Percentiles rank a stretch among this genome's conserved stretches.
Evolutionary conservation across 2,329 filamentous ascomycete species (phyloP).

Genomic region (Leptodontidium sp.): DNA sequence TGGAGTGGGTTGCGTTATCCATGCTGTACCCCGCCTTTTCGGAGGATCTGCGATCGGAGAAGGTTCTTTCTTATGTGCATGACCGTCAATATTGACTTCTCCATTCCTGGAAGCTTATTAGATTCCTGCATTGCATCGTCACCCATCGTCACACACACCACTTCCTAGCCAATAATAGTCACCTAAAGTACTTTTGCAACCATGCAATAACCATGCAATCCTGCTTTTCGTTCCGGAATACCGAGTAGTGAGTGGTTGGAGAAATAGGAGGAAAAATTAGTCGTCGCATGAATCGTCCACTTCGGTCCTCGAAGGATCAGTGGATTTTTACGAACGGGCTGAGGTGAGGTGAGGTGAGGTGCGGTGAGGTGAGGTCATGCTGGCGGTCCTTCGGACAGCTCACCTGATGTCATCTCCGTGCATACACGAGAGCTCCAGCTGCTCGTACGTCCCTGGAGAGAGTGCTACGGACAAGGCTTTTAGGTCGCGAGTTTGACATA

Average conservation of each 20-base stretch:
- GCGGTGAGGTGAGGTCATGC: slow-evolving; percentile 8
- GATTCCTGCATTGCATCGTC: slow-evolving; percentile 9
- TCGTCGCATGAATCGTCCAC: slow-evolving; percentile 7
- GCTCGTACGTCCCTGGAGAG: neutral
- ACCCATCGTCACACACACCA: neutral
- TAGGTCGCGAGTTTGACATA: neutral
- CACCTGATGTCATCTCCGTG: neutral
- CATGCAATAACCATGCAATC: neutral
- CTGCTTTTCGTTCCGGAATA: neutral
- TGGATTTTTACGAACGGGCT: neutral
- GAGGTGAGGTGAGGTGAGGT: too few species aligned
- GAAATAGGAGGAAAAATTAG: neutral
- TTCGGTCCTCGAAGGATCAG: neutral
- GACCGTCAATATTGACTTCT: slow-evolving; percentile 2
- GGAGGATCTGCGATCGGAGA: neutral
- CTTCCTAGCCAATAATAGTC: neutral
- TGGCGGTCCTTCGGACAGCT: neutral
- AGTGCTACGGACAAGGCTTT: slow-evolving; percentile 2
- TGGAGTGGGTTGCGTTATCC: neutral
- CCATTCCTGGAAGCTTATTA: slow-evolving; percentile 4
- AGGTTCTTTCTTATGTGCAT: neutral
- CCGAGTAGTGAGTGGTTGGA: neutral
- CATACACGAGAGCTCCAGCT: slow-evolving; percentile 7
- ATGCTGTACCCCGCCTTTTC: neutral
- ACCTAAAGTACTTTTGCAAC: too few species aligned